phyloP scores from a whole-genome alignment of 2,329 filamentous ascomycete genomes.

The Torrubiellomyces zombiae region DNA sequence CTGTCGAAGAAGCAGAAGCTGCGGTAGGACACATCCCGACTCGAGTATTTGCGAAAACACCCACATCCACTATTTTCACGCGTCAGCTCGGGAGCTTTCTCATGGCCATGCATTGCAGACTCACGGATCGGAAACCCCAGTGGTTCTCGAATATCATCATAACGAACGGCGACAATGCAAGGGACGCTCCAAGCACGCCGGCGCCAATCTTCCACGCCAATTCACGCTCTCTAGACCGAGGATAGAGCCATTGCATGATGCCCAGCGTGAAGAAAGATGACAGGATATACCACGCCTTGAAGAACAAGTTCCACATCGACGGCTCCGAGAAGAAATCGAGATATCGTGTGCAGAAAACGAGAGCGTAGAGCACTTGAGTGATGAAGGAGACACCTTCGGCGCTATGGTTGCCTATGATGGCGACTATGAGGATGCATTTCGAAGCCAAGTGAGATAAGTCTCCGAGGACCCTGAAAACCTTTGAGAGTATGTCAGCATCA shows the following conservation, averaged over 20 bases:
- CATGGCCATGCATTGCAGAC: constrained; percentile 1
- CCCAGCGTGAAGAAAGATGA: constrained; percentile 76
- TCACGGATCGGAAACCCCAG: constrained; percentile 35
- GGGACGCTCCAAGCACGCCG: constrained; percentile 46
- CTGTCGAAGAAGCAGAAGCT: constrained; percentile 79
- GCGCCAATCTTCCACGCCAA: constrained; percentile 84
- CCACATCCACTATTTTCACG: constrained; percentile 51
- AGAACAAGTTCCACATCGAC: constrained; percentile 53
- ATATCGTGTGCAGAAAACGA: constrained; percentile 78
- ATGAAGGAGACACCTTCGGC: constrained; percentile 87
- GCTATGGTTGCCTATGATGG: constrained; percentile 76
- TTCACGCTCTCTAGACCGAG: constrained; percentile 78
- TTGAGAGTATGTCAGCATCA: constrained; percentile 10
- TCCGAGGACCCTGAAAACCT: constrained; percentile 60
- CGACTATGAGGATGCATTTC: constrained; percentile 79
- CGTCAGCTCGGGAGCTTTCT: constrained; percentile 5
- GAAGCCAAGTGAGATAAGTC: constrained; percentile 74
- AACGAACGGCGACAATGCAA: constrained; percentile 54
- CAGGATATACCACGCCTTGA: constrained; percentile 80
- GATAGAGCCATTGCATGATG: constrained; percentile 73
- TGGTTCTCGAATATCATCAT: constrained; percentile 47
- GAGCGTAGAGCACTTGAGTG: constrained; percentile 71
- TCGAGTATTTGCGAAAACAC: constrained; percentile 85
- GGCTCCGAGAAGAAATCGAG: constrained; percentile 55
- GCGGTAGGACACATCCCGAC: constrained; percentile 76